Conservation (phyloP, 148 eudicot genomes). For the Tetragonia tetragonoides region DNA sequence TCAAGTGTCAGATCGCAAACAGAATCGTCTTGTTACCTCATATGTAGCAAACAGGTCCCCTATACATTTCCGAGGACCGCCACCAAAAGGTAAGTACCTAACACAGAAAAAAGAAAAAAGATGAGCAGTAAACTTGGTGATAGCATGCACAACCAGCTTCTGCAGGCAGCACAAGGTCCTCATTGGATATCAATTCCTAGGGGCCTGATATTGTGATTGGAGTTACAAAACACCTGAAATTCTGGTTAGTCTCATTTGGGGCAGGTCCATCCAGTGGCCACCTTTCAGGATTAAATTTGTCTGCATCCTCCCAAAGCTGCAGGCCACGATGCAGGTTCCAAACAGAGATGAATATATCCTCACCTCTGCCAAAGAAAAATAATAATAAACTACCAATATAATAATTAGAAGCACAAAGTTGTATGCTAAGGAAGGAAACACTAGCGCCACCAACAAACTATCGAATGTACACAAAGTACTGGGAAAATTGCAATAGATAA, state of each 20-base stretch:
- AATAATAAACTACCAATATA: no score
- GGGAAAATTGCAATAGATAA: background rate
- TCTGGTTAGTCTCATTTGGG: slow-evolving; percentile 93
- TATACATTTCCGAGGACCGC: slow-evolving; percentile 95
- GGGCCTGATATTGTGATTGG: slow-evolving; percentile 8
- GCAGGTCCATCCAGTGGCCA: slow-evolving; percentile 97
- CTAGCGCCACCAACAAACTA: background rate
- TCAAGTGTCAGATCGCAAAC: background rate
- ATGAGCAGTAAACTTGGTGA: background rate
- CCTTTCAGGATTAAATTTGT: slow-evolving; percentile 90
- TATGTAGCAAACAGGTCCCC: slow-evolving; percentile 94
- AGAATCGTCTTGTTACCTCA: slow-evolving; percentile 54
- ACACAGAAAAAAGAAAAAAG: background rate
- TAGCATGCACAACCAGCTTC: background rate
- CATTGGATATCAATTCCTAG: background rate
- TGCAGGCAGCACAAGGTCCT: background rate
- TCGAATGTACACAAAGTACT: background rate
- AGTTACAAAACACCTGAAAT: slow-evolving; percentile 56
- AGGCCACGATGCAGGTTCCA: slow-evolving; percentile 97
- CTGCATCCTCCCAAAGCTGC: slow-evolving; percentile 80
- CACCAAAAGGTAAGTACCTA: slow-evolving; percentile 97
- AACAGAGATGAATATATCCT: slow-evolving; percentile 90
- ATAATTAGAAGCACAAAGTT: background rate
- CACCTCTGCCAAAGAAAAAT: slow-evolving; percentile 53
- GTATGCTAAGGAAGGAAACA: background rate